Percentiles rank a stretch among this genome's conserved stretches.
Conservation (phyloP, 2,329 filamentous ascomycete genomes). For the Monosporascus sp. region DNA sequence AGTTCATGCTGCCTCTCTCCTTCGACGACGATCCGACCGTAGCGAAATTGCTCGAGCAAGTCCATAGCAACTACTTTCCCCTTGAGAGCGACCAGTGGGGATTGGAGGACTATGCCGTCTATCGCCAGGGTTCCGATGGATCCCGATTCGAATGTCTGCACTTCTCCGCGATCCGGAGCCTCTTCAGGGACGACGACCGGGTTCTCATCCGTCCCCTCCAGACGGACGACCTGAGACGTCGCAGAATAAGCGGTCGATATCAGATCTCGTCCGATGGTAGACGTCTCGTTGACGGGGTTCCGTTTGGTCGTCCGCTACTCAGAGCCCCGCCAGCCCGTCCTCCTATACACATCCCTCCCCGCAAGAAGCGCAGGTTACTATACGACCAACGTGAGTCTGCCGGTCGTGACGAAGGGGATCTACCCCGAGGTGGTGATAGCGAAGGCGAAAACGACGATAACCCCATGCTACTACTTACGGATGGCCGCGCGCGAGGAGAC, state of each 20-base stretch:
- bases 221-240: constrained; percentile 66
- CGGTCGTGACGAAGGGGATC: constrained; percentile 15
- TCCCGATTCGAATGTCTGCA: constrained; percentile 80
- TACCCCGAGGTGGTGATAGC: constrained; percentile 18
- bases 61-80: constrained; percentile 70
- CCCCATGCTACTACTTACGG: constrained; percentile 28
- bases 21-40: constrained; percentile 60
- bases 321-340: constrained; percentile 57
- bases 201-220: constrained; percentile 75
- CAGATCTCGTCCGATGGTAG: constrained; percentile 76
- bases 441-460: constrained; percentile 25
- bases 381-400: constrained; percentile 27
- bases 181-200: constrained; percentile 79
- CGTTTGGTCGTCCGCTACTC: constrained; percentile 72
- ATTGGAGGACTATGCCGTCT: constrained; percentile 83
- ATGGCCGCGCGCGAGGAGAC: constrained; percentile 18
- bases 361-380: constrained; percentile 58
- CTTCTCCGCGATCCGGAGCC: constrained; percentile 64
- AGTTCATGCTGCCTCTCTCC: constrained; percentile 65
- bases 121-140: constrained; percentile 53
- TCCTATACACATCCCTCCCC: constrained; percentile 63
- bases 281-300: constrained; percentile 78
- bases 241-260: constrained; percentile 68
- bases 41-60: constrained; percentile 67
- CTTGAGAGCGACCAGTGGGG: constrained; percentile 80